These are phyloP conservation scores for Candida nanaspora DNA, from an alignment of 805 yeast genomes.

Conservation along the genomic window DNA sequence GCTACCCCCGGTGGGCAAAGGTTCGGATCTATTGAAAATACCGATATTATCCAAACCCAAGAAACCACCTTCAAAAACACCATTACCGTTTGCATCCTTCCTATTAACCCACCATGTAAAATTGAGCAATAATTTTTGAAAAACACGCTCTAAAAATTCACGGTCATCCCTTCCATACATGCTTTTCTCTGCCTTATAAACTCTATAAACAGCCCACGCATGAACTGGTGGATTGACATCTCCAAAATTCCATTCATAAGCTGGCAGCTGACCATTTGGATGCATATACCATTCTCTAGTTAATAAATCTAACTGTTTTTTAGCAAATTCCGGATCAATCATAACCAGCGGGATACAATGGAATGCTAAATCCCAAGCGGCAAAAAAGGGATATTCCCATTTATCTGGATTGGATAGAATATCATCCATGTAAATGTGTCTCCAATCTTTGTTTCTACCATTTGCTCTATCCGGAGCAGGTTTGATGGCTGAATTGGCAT, in stretches of 20 bases:
- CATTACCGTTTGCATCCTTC: conserved; percentile 79
- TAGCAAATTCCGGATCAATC: conserved; percentile 90
- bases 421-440: conserved; percentile 81
- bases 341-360: conserved; percentile 89
- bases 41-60: conserved; percentile 91
- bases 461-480: conserved; percentile 78
- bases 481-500: conserved; percentile 63
- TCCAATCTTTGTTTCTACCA: conserved; percentile 88
- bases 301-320: conserved; percentile 75
- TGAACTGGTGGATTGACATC: conserved; percentile 98
- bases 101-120: conserved; percentile 98
- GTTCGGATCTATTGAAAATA: conserved; percentile 86
- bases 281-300: conserved; percentile 97
- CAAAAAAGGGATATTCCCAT: conserved; percentile 94
- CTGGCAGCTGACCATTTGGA: conserved; percentile 96
- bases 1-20: conserved; percentile 85
- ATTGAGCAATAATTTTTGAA: conserved; percentile 81
- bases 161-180: conserved; percentile 77
- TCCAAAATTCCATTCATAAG: conserved; percentile 92
- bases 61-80: conserved; percentile 91
- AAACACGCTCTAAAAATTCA: conserved; percentile 82
- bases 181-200: conserved; percentile 79
- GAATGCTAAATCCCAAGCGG: conserved; percentile 96
- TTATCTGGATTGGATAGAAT: conserved; percentile 86
- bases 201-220: conserved; percentile 90